phyloP scores from a whole-genome alignment of 2,329 filamentous ascomycete species.

The Dichotomopilus funicola region DNA sequence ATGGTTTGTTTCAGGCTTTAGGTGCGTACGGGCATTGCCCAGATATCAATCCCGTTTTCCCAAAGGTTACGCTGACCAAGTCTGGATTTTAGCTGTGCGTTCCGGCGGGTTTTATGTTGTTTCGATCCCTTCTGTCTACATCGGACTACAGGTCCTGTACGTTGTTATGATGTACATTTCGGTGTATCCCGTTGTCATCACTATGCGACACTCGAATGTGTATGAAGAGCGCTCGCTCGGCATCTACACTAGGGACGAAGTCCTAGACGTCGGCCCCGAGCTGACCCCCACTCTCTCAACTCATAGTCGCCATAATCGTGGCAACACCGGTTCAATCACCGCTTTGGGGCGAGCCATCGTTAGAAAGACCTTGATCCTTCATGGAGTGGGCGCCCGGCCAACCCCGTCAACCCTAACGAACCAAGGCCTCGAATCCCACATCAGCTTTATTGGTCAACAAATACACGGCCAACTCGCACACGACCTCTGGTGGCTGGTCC shows the following conservation, averaged over 20 bases:
- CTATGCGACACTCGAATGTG: constrained; percentile 62
- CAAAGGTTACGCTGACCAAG: background rate
- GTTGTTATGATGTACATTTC: constrained; percentile 63
- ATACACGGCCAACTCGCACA: constrained; percentile 55
- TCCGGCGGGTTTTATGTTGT: constrained; percentile 62
- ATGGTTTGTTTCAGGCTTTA: constrained; percentile 59
- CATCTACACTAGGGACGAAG: constrained; percentile 41
- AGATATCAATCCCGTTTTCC: background rate
- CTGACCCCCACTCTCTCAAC: background rate
- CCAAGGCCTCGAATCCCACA: constrained; percentile 32
- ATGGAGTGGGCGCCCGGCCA: constrained; percentile 37
- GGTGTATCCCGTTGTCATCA: constrained; percentile 56
- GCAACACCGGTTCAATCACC: constrained; percentile 1
- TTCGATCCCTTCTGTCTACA: constrained; percentile 48
- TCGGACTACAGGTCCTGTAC: constrained; percentile 54
- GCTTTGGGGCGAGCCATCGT: constrained; percentile 26
- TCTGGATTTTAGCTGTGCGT: constrained; percentile 44
- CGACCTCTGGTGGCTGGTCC: constrained; percentile 58
- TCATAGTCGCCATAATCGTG: constrained; percentile 2
- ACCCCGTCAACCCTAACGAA: constrained; percentile 6
- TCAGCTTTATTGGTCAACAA: constrained; percentile 48
- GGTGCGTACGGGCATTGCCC: constrained; percentile 30
- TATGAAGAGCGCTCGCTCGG: constrained; percentile 65
- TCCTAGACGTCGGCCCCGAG: constrained; percentile 25
- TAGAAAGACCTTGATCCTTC: constrained; percentile 33